Percentiles rank a stretch among this genome's conserved stretches.
phyloP scores from a whole-genome alignment of 2,329 filamentous ascomycete species.

The Oidium heveae region DNA sequence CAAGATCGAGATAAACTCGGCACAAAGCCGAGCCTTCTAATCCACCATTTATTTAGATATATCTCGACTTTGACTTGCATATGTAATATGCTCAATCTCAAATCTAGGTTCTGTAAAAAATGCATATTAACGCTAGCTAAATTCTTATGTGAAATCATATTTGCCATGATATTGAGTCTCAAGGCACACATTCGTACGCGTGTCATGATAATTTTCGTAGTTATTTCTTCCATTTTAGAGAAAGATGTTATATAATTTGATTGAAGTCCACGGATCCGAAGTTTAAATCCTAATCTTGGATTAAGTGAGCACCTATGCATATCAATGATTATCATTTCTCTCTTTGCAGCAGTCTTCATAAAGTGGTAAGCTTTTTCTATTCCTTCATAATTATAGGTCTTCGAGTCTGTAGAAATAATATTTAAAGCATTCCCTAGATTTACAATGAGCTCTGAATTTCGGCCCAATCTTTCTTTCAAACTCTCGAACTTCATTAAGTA shows the following conservation, averaged over 20 bases:
- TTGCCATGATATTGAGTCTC: background rate
- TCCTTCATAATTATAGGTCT: background rate
- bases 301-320: background rate
- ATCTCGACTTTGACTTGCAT: background rate
- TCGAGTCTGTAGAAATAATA: background rate
- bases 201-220: background rate
- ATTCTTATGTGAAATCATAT: background rate
- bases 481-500: background rate
- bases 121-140: background rate
- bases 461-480: background rate
- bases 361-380: background rate
- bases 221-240: background rate
- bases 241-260: background rate
- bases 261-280: background rate
- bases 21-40: background rate
- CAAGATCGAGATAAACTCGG: background rate
- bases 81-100: background rate
- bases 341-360: background rate
- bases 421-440: background rate
- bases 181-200: background rate
- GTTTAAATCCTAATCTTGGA: background rate
- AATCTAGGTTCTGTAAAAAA: background rate
- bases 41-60: background rate
- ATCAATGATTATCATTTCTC: background rate
- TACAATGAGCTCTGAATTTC: background rate